Conservation (phyloP, 805 yeast species). For the Starmerella cellae region DNA sequence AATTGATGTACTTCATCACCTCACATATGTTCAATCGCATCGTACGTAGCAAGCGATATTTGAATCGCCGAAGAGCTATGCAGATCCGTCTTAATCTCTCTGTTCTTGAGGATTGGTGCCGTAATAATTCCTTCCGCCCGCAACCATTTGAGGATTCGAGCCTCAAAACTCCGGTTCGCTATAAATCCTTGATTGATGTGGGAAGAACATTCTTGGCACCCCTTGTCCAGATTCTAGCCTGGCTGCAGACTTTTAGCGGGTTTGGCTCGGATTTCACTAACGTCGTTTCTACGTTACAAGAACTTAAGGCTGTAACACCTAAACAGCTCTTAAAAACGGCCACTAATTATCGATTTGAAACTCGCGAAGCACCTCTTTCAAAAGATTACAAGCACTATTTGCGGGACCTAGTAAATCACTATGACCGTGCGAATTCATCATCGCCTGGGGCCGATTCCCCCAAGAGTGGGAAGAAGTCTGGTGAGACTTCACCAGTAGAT, state of each 20-base stretch:
- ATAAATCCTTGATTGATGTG: conserved; percentile 49
- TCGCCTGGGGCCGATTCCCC: not conserved
- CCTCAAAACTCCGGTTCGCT: conserved; percentile 25
- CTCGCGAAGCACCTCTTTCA: conserved; percentile 59
- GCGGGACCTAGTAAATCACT: conserved; percentile 27
- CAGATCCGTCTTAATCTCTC: conserved; percentile 81
- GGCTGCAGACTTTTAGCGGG: conserved; percentile 76
- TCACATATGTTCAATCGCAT: conserved; percentile 60
- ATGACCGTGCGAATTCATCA: conserved; percentile 10
- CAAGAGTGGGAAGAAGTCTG: not conserved
- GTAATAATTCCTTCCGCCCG: conserved; percentile 47
- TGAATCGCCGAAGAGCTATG: conserved; percentile 72
- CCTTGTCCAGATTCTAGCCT: conserved; percentile 66
- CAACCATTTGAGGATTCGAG: conserved; percentile 18
- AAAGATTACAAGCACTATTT: conserved; percentile 37
- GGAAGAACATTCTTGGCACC: conserved; percentile 60
- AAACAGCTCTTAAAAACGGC: conserved; percentile 56
- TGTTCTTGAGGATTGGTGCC: conserved; percentile 84
- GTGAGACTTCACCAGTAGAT: not conserved
- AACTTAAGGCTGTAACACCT: conserved; percentile 51
- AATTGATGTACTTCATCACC: conserved; percentile 67
- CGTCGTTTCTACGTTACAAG: conserved; percentile 37
- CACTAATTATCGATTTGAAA: conserved; percentile 71
- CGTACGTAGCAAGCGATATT: conserved; percentile 45
- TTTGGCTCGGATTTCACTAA: conserved; percentile 39